Conservation (phyloP, 2,329 filamentous ascomycete species). For the Venturia asperata region DNA sequence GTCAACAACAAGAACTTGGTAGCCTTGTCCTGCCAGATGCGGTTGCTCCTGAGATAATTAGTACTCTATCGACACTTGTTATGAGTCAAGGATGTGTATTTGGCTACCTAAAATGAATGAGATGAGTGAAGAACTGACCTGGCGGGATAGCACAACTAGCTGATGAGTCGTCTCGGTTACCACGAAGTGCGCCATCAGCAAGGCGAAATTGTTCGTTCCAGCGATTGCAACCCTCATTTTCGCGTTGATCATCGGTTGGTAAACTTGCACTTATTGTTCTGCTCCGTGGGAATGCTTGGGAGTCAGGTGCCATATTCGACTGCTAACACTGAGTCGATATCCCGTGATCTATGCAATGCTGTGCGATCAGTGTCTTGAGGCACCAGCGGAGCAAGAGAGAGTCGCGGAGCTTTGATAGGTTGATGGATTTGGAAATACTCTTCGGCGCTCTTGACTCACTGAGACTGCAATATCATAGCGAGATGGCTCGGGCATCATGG, state of each 20-base stretch:
- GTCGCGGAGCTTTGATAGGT: background rate
- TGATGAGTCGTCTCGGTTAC: conserved; percentile 56
- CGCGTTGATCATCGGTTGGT: conserved; percentile 9
- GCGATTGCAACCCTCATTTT: conserved; percentile 55
- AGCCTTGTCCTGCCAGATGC: conserved; percentile 48
- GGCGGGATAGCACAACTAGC: conserved; percentile 62
- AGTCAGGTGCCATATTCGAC: conserved; percentile 1
- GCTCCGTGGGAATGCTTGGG: background rate
- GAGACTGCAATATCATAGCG: background rate
- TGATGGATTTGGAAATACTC: background rate
- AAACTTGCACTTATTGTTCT: background rate
- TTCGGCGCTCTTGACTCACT: conserved; percentile 15
- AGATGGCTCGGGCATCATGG: conserved; percentile 12
- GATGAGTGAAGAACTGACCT: conserved; percentile 38
- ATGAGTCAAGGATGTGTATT: background rate
- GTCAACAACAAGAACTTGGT: conserved; percentile 63
- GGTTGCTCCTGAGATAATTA: conserved; percentile 40
- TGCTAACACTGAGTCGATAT: background rate
- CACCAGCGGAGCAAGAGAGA: background rate
- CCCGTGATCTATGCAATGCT: background rate
- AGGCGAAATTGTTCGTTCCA: conserved; percentile 53
- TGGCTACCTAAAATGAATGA: background rate
- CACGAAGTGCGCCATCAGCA: conserved; percentile 52
- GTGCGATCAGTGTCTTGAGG: background rate
- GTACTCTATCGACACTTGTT: background rate